Evolutionary conservation across 345 rosid genomes (phyloP).

Genomic region (Pugionium dolabratum): DNA sequence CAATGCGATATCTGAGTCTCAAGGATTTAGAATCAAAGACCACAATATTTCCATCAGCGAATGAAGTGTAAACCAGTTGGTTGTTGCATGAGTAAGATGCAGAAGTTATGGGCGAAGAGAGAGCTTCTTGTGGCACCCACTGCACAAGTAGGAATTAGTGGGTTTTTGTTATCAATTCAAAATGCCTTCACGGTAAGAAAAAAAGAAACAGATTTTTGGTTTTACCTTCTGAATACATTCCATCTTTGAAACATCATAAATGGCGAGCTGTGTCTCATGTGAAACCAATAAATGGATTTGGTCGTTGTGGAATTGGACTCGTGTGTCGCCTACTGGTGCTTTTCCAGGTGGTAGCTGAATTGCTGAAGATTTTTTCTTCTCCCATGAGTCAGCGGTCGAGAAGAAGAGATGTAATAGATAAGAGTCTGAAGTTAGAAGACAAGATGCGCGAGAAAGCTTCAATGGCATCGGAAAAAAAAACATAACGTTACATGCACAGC

Average conservation of each 20-base stretch:
- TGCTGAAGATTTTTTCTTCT: constrained; percentile 63
- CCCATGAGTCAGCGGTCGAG: constrained; percentile 94
- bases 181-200: too few relatives aligned
- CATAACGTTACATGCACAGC: constrained; percentile 45
- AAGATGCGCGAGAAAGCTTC: neutral
- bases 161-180: neutral
- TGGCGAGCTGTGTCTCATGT: constrained; percentile 80
- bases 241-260: constrained; percentile 84
- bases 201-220: neutral
- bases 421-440: neutral
- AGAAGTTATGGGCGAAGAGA: constrained; percentile 69
- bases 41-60: constrained; percentile 70
- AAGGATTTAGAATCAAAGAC: constrained; percentile 76
- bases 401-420: constrained; percentile 38
- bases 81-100: constrained; percentile 81
- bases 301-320: constrained; percentile 78
- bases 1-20: constrained; percentile 69
- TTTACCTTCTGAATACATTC: constrained; percentile 76
- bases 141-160: constrained; percentile 30
- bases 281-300: constrained; percentile 72
- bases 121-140: constrained; percentile 79
- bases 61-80: constrained; percentile 69
- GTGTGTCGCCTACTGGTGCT: constrained; percentile 60
- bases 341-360: constrained; percentile 73
- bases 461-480: too few relatives aligned